Evolutionary conservation across 2,329 filamentous ascomycete species (phyloP), one percentile per base, ranked within the genome.

Genomic region (Botryotinia globosa): DNA sequence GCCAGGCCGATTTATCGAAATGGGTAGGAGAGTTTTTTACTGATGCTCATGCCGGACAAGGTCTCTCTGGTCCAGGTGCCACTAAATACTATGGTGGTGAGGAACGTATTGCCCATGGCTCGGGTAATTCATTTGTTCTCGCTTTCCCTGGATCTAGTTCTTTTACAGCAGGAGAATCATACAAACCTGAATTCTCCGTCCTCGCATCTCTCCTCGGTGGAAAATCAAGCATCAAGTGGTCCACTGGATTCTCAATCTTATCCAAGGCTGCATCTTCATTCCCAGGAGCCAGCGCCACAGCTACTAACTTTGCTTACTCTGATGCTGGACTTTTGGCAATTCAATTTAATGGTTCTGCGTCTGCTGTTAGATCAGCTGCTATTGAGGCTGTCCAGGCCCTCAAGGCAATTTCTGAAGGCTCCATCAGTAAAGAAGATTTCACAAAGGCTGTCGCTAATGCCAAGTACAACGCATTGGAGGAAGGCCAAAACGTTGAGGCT

Each of bases 11-110:
- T 75, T 86, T 98, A 77, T 88, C 88, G 80, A 97, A 96, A 85
- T 98, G 95, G 94, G 91, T 97, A 76, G 89, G 90, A 81, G 90
- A 97, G 82, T 98, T 98, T 88, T 98, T 99, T 87, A 89, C 90
- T 82, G 86, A 87, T 74, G 86, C 92, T 67, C 87, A 91, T 73
- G 82, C 85, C 78, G 83, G 86, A 76, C 81, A 87, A 75, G 82
- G 84, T 83, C 85, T 80, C 84, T 86, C 79, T 76, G 87, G 89
- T 81, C 85, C 85, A 75, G 83, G 89, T 77, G 86, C 92, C 76
- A 88, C 90, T 82, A 96, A 94, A 84, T 99, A 98, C 90, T 92
- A 90, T 81, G 96, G 96, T 83, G 97, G 96, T 81, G 94, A 99
- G 87, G 93, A 97, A 86, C 93, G 96, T 79, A 92, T 92, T 77